Evolutionary conservation across 495 filamentous ascomycete species (phyloP), one percentile per base, ranked within the genome.

Genomic region (Penicillium psychrofluorescens): DNA sequence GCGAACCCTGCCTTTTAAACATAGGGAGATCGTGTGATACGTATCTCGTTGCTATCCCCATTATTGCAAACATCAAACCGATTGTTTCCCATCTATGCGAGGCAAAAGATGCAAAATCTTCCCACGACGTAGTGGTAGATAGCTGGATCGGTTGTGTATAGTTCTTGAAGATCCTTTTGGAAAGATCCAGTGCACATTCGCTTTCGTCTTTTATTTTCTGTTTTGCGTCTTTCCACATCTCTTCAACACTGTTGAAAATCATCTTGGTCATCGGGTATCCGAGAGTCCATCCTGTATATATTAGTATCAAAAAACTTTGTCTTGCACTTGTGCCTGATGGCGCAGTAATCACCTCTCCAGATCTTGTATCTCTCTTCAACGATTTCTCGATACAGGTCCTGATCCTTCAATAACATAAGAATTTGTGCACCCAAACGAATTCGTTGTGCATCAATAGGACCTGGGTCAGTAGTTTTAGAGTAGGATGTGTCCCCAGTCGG

Each of bases 11-110:
- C 15, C 40, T 32, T 9, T 32, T 43, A 12, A 50, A 45, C 4
- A 51, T 36, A 0, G 44, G 13, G 13, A 52, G 40, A 11, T 43
- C 41, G 1, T 40, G 36, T 1, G 47, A 40, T 8, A 58, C 35
- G 13, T 38, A 50, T 29, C 53, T 49, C 7, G 53, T 47, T 9
- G 52, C 48, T 2, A 49, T 7, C 1, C 61, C 61, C 6, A 50
- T 36, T 1, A 57, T 27, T 9, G 48, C 44, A 13, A 64, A 58
- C 7, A 64, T 10, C 1, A 64, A 27, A 0, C 56, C 50, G 28
- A 64, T 39, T 9, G 45, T 38, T 36, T 64, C 61, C 59, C 61
- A 64, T 36, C 58, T 45, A 1, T 46, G 46, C 4, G 50, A 29
- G 2, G 40, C 38, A 1, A 27, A 10, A 1, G 40, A 29, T 8